A percentile compares a stretch with the other conserved stretches of the same genome.
These are phyloP conservation scores for Amorphotheca resinae DNA, from an alignment of 495 filamentous ascomycete genomes.

Conservation along the genomic window DNA sequence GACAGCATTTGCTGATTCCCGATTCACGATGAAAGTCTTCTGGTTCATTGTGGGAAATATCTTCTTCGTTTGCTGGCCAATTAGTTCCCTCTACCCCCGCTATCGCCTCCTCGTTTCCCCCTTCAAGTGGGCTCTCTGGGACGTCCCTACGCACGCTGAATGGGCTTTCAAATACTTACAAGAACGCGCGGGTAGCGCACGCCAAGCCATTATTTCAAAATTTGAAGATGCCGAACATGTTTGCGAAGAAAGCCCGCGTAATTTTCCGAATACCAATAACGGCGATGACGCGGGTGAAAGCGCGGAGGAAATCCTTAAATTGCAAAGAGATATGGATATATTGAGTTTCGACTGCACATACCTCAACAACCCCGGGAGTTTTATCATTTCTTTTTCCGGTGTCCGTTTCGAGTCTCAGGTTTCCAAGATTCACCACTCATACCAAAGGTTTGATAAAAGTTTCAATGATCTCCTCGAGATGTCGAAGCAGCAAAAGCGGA, in stretches of 20 bases:
- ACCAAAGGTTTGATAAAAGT: not conserved
- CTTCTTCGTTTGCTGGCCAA: conserved; percentile 33
- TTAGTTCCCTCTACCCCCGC: conserved; percentile 28
- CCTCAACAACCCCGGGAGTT: not conserved
- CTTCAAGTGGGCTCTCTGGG: conserved; percentile 31
- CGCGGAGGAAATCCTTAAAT: too few relatives aligned
- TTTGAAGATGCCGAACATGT: too few relatives aligned
- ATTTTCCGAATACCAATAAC: not conserved
- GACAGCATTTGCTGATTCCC: conserved; percentile 21
- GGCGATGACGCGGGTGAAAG: too few relatives aligned
- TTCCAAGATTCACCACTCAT: not conserved
- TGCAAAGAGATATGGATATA: too few relatives aligned
- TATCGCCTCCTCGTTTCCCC: conserved; percentile 32
- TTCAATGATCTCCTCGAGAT: conserved; percentile 9
- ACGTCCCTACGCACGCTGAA: conserved; percentile 24
- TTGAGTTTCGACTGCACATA: conserved; percentile 5
- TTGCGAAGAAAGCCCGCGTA: not conserved
- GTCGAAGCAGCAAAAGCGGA: conserved; percentile 3
- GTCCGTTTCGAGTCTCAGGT: conserved; percentile 1
- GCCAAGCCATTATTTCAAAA: too few relatives aligned
- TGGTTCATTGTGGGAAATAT: conserved; percentile 26
- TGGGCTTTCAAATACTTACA: conserved; percentile 11
- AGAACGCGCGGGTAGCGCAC: not conserved
- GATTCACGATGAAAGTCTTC: conserved; percentile 28
- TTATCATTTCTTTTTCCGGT: conserved; percentile 3